Percentiles rank a stretch among this genome's conserved stretches.
Conservation (phyloP, 768 basidiomycete species). For the Termitomyces eurrhizus region DNA sequence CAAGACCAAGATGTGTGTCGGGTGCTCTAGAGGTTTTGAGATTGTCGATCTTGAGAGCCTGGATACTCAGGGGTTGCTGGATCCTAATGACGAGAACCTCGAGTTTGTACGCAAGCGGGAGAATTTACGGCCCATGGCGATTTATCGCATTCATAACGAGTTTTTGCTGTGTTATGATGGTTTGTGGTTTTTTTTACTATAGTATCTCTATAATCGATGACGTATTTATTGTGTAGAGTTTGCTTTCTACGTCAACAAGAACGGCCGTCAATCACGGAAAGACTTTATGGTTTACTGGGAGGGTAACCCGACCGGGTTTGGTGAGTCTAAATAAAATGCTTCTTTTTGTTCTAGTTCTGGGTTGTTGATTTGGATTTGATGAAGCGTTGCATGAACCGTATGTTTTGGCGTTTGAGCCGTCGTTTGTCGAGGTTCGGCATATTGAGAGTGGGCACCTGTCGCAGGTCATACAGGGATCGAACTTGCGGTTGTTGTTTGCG, state of each 20-base stretch:
- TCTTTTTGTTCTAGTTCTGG: not conserved
- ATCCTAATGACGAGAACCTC: conserved; percentile 85
- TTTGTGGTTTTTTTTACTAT: conserved; percentile 25
- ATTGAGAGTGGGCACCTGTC: conserved; percentile 89
- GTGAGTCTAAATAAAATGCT: conserved; percentile 48
- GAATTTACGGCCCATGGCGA: conserved; percentile 89
- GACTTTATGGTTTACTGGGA: conserved; percentile 98
- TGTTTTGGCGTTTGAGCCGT: conserved; percentile 93
- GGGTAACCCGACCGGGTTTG: conserved; percentile 89
- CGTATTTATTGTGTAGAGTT: conserved; percentile 58
- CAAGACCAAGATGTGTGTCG: conserved; percentile 96
- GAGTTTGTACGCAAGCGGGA: conserved; percentile 93
- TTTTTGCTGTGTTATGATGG: conserved; percentile 98
- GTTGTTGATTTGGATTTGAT: no score
- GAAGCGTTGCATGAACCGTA: conserved; percentile 90
- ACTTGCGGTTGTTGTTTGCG: conserved; percentile 86
- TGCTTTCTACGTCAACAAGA: conserved; percentile 98
- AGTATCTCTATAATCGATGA: not conserved
- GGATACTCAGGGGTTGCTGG: conserved; percentile 94
- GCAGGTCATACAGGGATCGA: conserved; percentile 93
- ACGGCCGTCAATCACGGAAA: conserved; percentile 83
- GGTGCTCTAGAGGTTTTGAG: conserved; percentile 96
- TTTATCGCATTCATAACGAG: conserved; percentile 95
- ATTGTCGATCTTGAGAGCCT: conserved; percentile 96
- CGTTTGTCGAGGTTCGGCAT: conserved; percentile 94